A percentile compares a stretch with the other conserved stretches of the same genome.
Evolutionary conservation across 306 rosid genomes (phyloP).

Genomic region (Phaseolus lunatus): DNA sequence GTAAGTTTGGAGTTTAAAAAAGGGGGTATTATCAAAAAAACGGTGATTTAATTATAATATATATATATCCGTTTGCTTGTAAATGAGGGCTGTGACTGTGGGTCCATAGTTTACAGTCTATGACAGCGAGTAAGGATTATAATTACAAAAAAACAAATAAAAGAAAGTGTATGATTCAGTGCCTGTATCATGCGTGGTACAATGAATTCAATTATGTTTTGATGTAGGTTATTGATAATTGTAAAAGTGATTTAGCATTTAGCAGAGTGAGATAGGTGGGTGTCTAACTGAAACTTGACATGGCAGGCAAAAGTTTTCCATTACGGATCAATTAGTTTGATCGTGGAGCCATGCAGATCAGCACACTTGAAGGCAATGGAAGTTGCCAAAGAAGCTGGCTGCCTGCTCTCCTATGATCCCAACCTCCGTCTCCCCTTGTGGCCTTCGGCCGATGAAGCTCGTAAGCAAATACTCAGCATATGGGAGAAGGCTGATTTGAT

Average conservation of each 20-base stretch:
- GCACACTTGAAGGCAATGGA: conserved; percentile 94
- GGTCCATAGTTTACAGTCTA: neutral
- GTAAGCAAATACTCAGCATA: conserved; percentile 81
- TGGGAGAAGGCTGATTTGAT: conserved; percentile 93
- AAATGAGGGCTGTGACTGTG: neutral
- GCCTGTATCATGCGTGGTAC: neutral
- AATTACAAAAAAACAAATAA: neutral
- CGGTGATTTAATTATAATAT: no score
- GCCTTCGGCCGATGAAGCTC: conserved; percentile 84
- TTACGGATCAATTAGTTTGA: conserved; percentile 95
- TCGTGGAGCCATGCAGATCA: conserved; percentile 97
- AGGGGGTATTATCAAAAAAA: no score
- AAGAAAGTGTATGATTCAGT: neutral
- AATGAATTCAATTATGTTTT: neutral
- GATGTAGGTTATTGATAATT: neutral
- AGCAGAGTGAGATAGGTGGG: conserved; percentile 34
- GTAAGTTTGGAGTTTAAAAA: no score
- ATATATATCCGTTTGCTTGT: neutral
- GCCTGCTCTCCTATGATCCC: conserved; percentile 89
- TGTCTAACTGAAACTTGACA: neutral
- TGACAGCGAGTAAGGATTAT: neutral
- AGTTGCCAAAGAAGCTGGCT: conserved; percentile 87
- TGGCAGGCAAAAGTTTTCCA: conserved; percentile 89
- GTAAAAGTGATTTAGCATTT: no score
- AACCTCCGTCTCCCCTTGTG: conserved; percentile 82